Evolutionary conservation across 2,329 filamentous ascomycete genomes (phyloP).

Genomic region (Colletotrichum trifolii): DNA sequence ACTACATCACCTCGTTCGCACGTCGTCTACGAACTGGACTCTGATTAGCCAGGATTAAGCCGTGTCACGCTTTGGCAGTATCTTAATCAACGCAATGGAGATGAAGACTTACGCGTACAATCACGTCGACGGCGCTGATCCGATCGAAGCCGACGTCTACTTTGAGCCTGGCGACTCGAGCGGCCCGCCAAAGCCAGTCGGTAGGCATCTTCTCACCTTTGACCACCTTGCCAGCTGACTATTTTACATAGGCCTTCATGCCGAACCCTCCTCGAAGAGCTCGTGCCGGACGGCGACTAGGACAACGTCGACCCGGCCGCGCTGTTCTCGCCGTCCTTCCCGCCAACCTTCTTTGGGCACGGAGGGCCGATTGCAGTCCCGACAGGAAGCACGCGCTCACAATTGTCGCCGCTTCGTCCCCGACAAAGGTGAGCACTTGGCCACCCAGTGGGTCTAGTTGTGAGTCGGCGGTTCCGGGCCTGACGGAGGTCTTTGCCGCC

Average conservation of each 20-base stretch:
- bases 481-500: no score
- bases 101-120: background rate
- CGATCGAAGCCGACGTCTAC: background rate
- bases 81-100: background rate
- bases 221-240: background rate
- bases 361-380: background rate
- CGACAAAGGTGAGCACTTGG: no score
- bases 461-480: no score
- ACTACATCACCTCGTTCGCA: no score
- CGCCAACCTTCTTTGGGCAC: constrained; percentile 2
- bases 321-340: constrained; percentile 1
- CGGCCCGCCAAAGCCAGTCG: background rate
- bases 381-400: no score
- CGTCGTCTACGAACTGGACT: no score
- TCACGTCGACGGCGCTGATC: background rate
- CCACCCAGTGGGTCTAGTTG: no score
- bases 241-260: background rate
- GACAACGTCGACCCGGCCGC: background rate
- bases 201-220: background rate
- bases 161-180: background rate
- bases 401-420: no score
- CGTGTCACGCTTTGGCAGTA: background rate
- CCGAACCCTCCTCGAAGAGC: background rate
- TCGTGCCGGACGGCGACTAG: background rate
- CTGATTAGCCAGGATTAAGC: background rate